phyloP scores from a whole-genome alignment of 352 stramenopile species.

The Globisporangium acanthophoron region DNA sequence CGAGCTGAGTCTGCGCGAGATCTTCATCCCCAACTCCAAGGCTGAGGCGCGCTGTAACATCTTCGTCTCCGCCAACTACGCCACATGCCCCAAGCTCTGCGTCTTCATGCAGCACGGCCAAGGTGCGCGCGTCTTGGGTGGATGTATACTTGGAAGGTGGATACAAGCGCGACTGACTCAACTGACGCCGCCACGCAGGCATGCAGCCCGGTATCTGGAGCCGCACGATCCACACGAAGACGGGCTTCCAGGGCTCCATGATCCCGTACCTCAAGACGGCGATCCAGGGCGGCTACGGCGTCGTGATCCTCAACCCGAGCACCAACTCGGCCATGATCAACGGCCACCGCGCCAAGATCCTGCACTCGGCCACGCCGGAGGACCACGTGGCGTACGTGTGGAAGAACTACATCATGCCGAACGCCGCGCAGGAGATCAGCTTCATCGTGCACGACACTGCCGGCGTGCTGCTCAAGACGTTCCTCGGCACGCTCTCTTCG shows the following conservation, averaged over 20 bases:
- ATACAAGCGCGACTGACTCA: neutral
- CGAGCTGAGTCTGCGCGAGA: conserved; percentile 76
- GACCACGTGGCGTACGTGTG: conserved; percentile 80
- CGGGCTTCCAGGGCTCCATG: conserved; percentile 83
- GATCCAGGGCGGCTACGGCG: conserved; percentile 76
- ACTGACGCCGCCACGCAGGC: conserved; percentile 12
- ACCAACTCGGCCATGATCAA: conserved; percentile 79
- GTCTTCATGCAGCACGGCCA: conserved; percentile 74
- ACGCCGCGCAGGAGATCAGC: conserved; percentile 77
- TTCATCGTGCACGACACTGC: conserved; percentile 77
- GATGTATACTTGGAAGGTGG: neutral
- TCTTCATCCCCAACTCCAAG: conserved; percentile 87
- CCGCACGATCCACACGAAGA: conserved; percentile 66
- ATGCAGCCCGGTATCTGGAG: conserved; percentile 75
- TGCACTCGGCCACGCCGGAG: conserved; percentile 70
- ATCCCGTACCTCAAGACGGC: conserved; percentile 85
- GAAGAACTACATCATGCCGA: conserved; percentile 84
- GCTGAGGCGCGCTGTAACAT: conserved; percentile 83
- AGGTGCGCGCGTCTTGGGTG: conserved; percentile 19
- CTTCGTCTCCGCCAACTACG: conserved; percentile 82
- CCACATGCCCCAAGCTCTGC: conserved; percentile 70
- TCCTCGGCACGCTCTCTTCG: conserved; percentile 50
- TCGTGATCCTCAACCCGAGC: conserved; percentile 81
- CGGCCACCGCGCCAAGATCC: conserved; percentile 74
- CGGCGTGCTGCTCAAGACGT: conserved; percentile 63